Conservation (phyloP, 2,329 filamentous ascomycete genomes). For the Cercospora beticola region DNA sequence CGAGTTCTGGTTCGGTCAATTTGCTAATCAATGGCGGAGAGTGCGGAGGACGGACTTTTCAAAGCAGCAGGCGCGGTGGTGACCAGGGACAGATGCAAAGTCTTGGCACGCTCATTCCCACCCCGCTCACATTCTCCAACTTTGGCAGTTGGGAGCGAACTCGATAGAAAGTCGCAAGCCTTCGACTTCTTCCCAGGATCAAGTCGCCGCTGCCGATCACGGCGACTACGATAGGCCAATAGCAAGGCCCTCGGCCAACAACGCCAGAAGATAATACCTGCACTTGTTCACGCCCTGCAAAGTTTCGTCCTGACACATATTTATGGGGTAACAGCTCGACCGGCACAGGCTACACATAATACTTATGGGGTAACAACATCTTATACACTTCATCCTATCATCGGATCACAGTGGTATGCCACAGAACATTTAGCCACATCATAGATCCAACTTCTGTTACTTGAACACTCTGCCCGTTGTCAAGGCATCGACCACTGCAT, state of each 20-base stretch:
- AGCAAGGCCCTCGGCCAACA: neutral
- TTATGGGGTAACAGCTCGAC: constrained; percentile 8
- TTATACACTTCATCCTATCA: neutral
- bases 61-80: neutral
- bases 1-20: neutral
- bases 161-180: neutral
- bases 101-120: constrained; percentile 1
- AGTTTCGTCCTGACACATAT: constrained; percentile 1
- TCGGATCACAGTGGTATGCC: neutral
- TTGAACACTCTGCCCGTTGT: neutral
- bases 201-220: neutral
- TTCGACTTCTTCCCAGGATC: neutral
- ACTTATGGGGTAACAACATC: constrained; percentile 13
- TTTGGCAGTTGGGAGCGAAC: neutral
- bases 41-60: constrained; percentile 4
- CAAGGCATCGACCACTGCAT: neutral
- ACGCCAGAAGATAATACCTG: neutral
- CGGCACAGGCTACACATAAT: constrained; percentile 1
- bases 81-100: neutral
- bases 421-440: neutral
- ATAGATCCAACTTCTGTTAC: neutral
- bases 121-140: neutral
- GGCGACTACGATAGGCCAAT: neutral
- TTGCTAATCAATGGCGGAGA: neutral
- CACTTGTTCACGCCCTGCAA: neutral